These are phyloP conservation scores for Microthlaspi erraticum DNA, from an alignment of 345 rosid genomes.

Conservation along the genomic window DNA sequence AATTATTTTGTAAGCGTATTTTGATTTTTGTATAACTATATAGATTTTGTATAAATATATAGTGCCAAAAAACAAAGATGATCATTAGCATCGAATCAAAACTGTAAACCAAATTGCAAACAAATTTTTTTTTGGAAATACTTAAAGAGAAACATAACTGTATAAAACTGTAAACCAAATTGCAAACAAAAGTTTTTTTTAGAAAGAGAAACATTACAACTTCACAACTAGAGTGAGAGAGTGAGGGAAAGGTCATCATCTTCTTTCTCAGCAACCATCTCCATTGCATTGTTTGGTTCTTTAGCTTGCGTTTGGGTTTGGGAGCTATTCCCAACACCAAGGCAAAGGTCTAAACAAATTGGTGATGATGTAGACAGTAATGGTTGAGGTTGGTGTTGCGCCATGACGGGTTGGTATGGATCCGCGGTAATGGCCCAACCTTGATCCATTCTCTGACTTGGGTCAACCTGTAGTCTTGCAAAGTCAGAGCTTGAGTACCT, in stretches of 20 bases:
- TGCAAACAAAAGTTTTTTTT: not conserved
- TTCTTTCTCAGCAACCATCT: not conserved
- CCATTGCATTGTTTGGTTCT: not conserved
- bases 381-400: not conserved
- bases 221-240: slow-evolving; percentile 21
- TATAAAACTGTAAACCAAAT: not conserved
- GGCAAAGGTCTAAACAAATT: not conserved
- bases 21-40: too few relatives aligned
- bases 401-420: not conserved
- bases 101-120: not conserved
- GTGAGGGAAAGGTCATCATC: slow-evolving; percentile 12
- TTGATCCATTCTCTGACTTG: not conserved
- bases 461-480: not conserved
- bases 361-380: not conserved
- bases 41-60: not conserved
- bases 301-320: not conserved
- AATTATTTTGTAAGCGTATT: not conserved
- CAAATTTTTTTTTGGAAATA: not conserved
- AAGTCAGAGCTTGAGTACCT: not conserved
- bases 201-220: not conserved
- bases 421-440: not conserved
- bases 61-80: not conserved
- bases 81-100: not conserved
- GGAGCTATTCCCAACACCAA: not conserved
- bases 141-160: not conserved